A percentile compares a stretch with the other conserved stretches of the same genome.
Evolutionary conservation across 2,329 filamentous ascomycete species (phyloP).

Genomic region (Aureobasidium sp.): DNA sequence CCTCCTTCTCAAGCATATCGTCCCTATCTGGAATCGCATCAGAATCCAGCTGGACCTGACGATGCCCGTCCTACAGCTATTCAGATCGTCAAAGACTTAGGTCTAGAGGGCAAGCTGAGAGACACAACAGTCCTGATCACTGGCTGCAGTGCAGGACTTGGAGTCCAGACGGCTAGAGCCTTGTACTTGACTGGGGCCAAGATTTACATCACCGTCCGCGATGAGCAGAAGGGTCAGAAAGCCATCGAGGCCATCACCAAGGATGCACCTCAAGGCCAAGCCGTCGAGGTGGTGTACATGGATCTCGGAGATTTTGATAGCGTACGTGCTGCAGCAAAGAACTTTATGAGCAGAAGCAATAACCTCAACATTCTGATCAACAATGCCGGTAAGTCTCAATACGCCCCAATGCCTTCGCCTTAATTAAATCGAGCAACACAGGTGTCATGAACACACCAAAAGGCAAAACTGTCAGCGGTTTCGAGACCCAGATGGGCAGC

Average conservation of each 20-base stretch:
- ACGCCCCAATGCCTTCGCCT: no score
- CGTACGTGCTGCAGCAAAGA: conserved; percentile 31
- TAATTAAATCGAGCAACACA: conserved; percentile 18
- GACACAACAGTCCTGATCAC: conserved; percentile 40
- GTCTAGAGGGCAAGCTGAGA: conserved; percentile 28
- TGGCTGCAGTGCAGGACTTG: conserved; percentile 39
- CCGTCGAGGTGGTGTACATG: conserved; percentile 8
- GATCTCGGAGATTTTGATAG: conserved; percentile 29
- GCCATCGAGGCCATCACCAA: not conserved
- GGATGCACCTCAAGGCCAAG: not conserved
- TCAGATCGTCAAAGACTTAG: conserved; percentile 23
- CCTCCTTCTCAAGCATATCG: not conserved
- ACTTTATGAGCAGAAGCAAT: conserved; percentile 27
- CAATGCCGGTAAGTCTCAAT: conserved; percentile 25
- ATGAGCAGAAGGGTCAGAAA: not conserved
- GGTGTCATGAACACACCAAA: conserved; percentile 39
- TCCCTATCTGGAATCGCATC: not conserved
- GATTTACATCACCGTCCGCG: conserved; percentile 35
- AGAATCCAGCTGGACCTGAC: not conserved
- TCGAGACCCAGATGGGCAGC: conserved; percentile 47
- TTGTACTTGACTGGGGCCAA: conserved; percentile 41
- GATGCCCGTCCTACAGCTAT: conserved; percentile 21
- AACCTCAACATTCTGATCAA: conserved; percentile 36
- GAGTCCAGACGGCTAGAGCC: conserved; percentile 40
- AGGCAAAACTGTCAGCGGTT: conserved; percentile 39